phyloP scores from a whole-genome alignment of 2,329 filamentous ascomycete species.

The Sporothrix schenckii region DNA sequence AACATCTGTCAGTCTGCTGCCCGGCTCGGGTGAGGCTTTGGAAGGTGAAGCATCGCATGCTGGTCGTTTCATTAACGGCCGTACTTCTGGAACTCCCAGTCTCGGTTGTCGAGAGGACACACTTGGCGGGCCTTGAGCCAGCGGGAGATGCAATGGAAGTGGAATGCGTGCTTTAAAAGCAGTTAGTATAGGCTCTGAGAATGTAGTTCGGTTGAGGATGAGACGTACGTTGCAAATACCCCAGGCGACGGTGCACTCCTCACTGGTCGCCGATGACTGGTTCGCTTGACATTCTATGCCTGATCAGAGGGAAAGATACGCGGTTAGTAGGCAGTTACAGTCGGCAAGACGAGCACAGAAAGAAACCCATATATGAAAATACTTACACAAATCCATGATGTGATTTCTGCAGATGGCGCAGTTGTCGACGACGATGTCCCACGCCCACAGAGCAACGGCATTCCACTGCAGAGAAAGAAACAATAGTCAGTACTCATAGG shows the following conservation, averaged over 20 bases:
- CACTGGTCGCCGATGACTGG: conserved; percentile 93
- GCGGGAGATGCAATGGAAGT: conserved; percentile 98
- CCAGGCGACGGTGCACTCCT: conserved; percentile 98
- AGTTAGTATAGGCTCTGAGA: neutral
- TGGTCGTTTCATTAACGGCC: conserved; percentile 57
- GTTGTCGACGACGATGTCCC: conserved; percentile 99
- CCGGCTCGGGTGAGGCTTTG: neutral
- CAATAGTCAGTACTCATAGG: conserved; percentile 19
- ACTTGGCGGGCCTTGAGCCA: conserved; percentile 99
- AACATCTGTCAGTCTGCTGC: neutral
- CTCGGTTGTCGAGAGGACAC: conserved; percentile 93
- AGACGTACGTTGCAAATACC: conserved; percentile 93
- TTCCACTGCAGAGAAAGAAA: conserved; percentile 72
- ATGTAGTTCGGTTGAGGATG: conserved; percentile 37
- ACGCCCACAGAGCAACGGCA: conserved; percentile 95
- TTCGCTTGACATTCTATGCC: conserved; percentile 99
- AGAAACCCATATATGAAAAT: neutral
- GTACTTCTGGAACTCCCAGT: conserved; percentile 99
- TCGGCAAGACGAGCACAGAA: too few species aligned
- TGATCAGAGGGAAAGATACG: conserved; percentile 42
- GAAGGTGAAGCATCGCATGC: neutral
- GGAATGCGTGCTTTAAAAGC: conserved; percentile 84
- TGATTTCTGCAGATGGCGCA: conserved; percentile 99
- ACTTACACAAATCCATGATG: conserved; percentile 96
- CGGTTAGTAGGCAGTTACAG: conserved; percentile 12